Evolutionary conservation across 257 asterid genomes (phyloP), one percentile per base, ranked within the genome.

Genomic region (Salvia rosmarinus): DNA sequence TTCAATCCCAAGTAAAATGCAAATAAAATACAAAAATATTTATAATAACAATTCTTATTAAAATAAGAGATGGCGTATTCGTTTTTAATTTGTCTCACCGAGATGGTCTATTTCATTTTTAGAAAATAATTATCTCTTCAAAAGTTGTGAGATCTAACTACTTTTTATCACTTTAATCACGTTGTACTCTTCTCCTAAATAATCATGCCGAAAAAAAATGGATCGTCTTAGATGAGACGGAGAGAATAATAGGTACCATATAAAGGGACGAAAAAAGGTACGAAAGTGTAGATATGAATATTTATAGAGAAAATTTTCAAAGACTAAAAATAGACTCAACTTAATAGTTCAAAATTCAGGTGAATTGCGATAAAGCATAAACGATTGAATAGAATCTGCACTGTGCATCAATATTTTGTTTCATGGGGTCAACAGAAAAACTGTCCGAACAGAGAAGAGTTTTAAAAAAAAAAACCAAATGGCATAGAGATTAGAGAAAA

Each of bases 401-500:
- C 57, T 21, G 23, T 59, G 66, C 66, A 59, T 59, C 39, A 59
- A 59, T n/a, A 59, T n/a, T 59, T 34, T 34, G 64, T 34, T 59
- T 16, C 9, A 16, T 34, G 66, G 67, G 17, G 50, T 44, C 72
- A 47, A 11, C 23, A 23, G 54, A 30, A 9, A 30, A 56, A 57
- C 14, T 50, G 32, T 54, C 7, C 2, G 8, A 37, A 37, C 10
- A 37, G 10, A 37, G 6, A 5, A 37, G 6, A 37, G 10, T 5
- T 3, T n/a, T 25, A 25, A 25, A 3, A 5, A 37, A 37, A 5
- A 37, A 5, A 37, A 5, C 1, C 9, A 52, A 37, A 34, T 46
- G 64, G 78, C 30, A 25, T 25, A 6, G 56, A 44, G 39, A 68
- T 64, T 25, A 62, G 57, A 54, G 58, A 28, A 64, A 30, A 72